A percentile compares a stretch with the other conserved stretches of the same genome.
Evolutionary conservation across 306 rosid species (phyloP).

Genomic region (Quercus wislizeni): DNA sequence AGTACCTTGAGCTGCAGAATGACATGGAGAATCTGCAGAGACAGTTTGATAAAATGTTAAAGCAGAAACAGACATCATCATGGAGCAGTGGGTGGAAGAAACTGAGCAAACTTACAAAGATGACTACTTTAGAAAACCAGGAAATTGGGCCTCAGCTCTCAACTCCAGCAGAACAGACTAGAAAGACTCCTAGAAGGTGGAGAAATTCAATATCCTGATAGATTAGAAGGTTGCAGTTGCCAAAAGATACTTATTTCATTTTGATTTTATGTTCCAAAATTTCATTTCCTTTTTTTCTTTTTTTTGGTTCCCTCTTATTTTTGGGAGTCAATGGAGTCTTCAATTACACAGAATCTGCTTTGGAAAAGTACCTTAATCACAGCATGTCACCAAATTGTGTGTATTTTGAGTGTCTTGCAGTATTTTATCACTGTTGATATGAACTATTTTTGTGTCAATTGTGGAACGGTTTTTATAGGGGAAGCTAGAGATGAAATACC

Average conservation of each 20-base stretch:
- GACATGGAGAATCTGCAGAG: constrained; percentile 85
- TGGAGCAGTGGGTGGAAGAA: constrained; percentile 99
- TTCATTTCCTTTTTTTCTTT: not conserved
- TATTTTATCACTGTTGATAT: constrained; percentile 3
- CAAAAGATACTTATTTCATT: constrained; percentile 9
- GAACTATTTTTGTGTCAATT: not conserved
- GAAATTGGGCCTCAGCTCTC: constrained; percentile 45
- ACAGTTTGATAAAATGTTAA: constrained; percentile 78
- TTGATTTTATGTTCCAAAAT: constrained; percentile 20
- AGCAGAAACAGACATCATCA: constrained; percentile 80
- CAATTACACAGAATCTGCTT: constrained; percentile 6
- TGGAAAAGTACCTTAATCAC: constrained; percentile 20
- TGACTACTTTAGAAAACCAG: constrained; percentile 45
- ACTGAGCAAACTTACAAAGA: constrained; percentile 78
- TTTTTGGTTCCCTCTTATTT: constrained; percentile 13
- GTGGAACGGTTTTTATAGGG: not conserved
- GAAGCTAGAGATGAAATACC: not conserved
- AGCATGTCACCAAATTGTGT: constrained; percentile 32
- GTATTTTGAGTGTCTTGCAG: constrained; percentile 22
- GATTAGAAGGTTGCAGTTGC: constrained; percentile 1
- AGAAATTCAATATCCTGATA: constrained; percentile 84
- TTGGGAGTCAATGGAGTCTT: constrained; percentile 24
- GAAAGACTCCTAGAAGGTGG: constrained; percentile 83
- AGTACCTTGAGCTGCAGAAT: constrained; percentile 81
- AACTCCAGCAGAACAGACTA: constrained; percentile 41